Conservation (phyloP, 1,139 yeast species). For the Suhomyces coccinellae region DNA sequence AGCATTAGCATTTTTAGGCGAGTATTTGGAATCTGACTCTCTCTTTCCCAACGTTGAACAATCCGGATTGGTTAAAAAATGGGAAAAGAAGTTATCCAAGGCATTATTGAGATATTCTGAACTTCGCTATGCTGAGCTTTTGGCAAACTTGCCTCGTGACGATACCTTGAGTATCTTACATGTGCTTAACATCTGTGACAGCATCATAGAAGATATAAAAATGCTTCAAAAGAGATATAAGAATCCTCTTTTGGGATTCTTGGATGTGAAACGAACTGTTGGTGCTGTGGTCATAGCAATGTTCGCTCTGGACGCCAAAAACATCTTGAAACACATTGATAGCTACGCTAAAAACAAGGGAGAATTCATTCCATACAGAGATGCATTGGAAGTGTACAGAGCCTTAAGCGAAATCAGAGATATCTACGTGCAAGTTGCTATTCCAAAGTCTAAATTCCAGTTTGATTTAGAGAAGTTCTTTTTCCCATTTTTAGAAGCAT, state of each 20-base stretch:
- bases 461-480: constrained; percentile 63
- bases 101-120: constrained; percentile 56
- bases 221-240: constrained; percentile 61
- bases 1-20: constrained; percentile 49
- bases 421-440: constrained; percentile 52
- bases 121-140: constrained; percentile 55
- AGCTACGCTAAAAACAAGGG: constrained; percentile 39
- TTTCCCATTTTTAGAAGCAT: constrained; percentile 54
- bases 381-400: constrained; percentile 61
- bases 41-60: constrained; percentile 39
- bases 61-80: constrained; percentile 44
- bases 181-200: constrained; percentile 59
- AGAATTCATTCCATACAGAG: constrained; percentile 52
- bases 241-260: constrained; percentile 58
- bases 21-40: constrained; percentile 51
- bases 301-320: constrained; percentile 63
- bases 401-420: constrained; percentile 56
- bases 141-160: constrained; percentile 66
- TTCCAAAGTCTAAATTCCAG: constrained; percentile 36
- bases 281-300: constrained; percentile 59
- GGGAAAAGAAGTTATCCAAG: constrained; percentile 53
- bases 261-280: constrained; percentile 55
- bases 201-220: constrained; percentile 51
- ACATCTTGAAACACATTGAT: constrained; percentile 59
- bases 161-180: constrained; percentile 56